phyloP scores from a whole-genome alignment of 2,329 filamentous ascomycete species.

The Venturia carpophila region DNA sequence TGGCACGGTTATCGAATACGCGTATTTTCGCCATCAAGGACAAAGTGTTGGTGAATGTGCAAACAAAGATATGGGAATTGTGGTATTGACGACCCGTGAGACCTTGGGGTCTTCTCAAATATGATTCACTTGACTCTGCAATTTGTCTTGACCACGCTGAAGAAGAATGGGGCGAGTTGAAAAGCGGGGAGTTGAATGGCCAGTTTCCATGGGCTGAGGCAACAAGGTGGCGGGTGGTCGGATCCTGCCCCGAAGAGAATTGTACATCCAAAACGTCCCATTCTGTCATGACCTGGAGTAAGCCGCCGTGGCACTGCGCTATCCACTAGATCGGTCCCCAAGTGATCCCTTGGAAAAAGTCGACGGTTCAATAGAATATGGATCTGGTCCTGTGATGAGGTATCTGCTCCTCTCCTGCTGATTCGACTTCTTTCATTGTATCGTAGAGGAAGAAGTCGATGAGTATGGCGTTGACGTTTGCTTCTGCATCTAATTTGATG shows the following conservation, averaged over 20 bases:
- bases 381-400: conserved; percentile 86
- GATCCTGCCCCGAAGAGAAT: background rate
- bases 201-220: background rate
- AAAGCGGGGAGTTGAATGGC: background rate
- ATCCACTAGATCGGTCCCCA: background rate
- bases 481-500: conserved; percentile 59
- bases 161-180: no score
- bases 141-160: no score
- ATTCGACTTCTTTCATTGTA: conserved; percentile 77
- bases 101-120: background rate
- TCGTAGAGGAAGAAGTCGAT: conserved; percentile 98
- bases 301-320: background rate
- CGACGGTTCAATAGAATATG: conserved; percentile 71
- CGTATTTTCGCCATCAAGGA: background rate
- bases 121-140: no score
- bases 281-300: background rate
- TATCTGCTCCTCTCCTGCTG: conserved; percentile 44
- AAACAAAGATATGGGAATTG: background rate
- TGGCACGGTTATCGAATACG: background rate
- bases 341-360: background rate
- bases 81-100: background rate
- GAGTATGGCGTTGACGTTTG: conserved; percentile 72
- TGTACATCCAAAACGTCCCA: no score
- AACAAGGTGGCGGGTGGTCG: background rate
- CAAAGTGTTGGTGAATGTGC: background rate